Percentiles rank a stretch among this genome's conserved stretches.
Evolutionary conservation across 768 basidiomycete genomes (phyloP).

Genomic region (Myochromella boudieri): DNA sequence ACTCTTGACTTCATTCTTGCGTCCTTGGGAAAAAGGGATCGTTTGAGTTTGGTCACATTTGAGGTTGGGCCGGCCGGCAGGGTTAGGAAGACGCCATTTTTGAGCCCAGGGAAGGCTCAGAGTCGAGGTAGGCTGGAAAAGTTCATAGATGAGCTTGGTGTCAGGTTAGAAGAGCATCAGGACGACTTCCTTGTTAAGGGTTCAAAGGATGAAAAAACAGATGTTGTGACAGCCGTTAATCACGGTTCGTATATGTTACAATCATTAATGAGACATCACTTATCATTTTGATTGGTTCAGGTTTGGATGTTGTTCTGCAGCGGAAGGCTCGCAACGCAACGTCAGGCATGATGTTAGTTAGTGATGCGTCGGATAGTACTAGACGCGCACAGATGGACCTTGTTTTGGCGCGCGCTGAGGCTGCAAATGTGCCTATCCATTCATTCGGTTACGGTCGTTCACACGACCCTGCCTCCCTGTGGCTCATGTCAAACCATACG

Average conservation of each 20-base stretch:
- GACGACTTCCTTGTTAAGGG: conserved; percentile 66
- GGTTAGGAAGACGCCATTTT: conserved; percentile 93
- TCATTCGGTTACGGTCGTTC: conserved; percentile 96
- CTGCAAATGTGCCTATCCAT: conserved; percentile 95
- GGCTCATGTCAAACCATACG: conserved; percentile 99
- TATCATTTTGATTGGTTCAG: conserved; percentile 33
- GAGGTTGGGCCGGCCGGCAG: conserved; percentile 82
- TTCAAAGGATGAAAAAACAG: conserved; percentile 90
- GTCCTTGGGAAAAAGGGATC: conserved; percentile 73
- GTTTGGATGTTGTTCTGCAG: conserved; percentile 91
- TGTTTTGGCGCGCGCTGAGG: conserved; percentile 94
- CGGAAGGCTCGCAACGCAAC: conserved; percentile 89
- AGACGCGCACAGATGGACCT: conserved; percentile 97
- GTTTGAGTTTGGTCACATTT: conserved; percentile 89
- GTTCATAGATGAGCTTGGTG: conserved; percentile 75
- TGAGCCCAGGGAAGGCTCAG: conserved; percentile 66
- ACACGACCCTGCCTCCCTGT: conserved; percentile 95
- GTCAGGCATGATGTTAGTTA: conserved; percentile 90
- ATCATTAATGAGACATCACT: not conserved
- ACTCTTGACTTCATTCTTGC: conserved; percentile 86
- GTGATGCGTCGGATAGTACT: conserved; percentile 90
- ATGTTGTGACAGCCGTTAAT: conserved; percentile 98
- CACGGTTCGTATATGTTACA: conserved; percentile 52
- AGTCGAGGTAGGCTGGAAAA: conserved; percentile 69
- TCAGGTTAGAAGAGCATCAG: conserved; percentile 36